phyloP scores from a whole-genome alignment of 768 basidiomycete species.

The Myochromella boudieri region DNA sequence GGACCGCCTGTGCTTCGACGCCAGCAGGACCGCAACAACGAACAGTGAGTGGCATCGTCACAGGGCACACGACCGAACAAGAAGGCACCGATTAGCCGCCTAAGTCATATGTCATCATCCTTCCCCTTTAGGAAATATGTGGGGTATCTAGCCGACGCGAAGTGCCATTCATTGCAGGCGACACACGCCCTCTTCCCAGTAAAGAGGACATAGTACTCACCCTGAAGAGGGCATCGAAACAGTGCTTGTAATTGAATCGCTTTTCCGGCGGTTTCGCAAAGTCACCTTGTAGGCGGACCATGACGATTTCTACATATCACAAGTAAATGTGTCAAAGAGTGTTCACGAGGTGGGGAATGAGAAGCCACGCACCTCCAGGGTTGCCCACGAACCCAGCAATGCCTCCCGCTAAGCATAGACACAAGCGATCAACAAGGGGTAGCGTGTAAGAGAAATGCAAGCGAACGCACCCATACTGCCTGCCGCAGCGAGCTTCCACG shows the following conservation, averaged over 20 bases:
- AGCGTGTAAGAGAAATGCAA: constrained; percentile 1
- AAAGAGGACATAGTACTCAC: constrained; percentile 44
- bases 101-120: constrained; percentile 6
- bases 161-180: background rate
- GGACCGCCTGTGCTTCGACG: background rate
- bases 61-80: constrained; percentile 16
- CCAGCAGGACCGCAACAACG: constrained; percentile 3
- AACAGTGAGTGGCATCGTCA: too few relatives aligned
- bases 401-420: constrained; percentile 59
- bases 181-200: too few relatives aligned
- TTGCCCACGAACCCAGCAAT: constrained; percentile 90
- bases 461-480: constrained; percentile 76
- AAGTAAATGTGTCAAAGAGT: background rate
- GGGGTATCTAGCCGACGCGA: constrained; percentile 1
- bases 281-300: constrained; percentile 90
- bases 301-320: constrained; percentile 62
- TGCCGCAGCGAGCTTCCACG: constrained; percentile 79
- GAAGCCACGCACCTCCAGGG: constrained; percentile 62
- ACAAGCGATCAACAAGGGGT: constrained; percentile 4
- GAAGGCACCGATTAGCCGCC: constrained; percentile 20
- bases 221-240: constrained; percentile 83
- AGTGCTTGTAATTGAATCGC: constrained; percentile 88
- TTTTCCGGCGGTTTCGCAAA: constrained; percentile 87
- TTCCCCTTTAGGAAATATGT: constrained; percentile 13
- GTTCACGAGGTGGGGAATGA: too few relatives aligned